A percentile compares a stretch with the other conserved stretches of the same genome.
Evolutionary conservation across 1,284 basidiomycete genomes (phyloP).

Genomic region (Microbotryum intermedium): DNA sequence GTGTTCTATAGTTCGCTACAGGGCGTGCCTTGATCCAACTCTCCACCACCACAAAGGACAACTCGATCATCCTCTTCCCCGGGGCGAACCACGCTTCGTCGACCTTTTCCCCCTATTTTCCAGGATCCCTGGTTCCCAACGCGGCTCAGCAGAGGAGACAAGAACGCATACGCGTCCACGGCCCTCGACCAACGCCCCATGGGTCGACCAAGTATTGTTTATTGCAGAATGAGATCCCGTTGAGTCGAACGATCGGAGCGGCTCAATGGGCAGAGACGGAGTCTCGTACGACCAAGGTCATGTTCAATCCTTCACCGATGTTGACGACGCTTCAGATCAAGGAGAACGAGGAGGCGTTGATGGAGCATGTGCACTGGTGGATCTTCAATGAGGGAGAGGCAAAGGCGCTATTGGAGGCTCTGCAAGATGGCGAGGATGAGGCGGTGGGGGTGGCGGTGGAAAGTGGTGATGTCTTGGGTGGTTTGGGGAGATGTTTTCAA

Average conservation of each 20-base stretch:
- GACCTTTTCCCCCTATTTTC: not conserved
- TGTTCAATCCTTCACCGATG: constrained; percentile 54
- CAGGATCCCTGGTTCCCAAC: no score
- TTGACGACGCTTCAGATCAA: constrained; percentile 40
- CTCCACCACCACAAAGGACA: constrained; percentile 43
- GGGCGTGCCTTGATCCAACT: constrained; percentile 46
- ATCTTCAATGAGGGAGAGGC: constrained; percentile 50
- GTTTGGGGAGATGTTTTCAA: not conserved
- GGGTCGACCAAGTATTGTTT: no score
- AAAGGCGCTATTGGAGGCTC: constrained; percentile 31
- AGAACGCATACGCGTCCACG: not conserved
- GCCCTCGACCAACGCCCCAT: not conserved
- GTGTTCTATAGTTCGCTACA: constrained; percentile 31
- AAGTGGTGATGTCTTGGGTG: not conserved
- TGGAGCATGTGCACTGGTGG: constrained; percentile 45
- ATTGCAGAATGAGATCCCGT: constrained; percentile 52
- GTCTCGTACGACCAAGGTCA: constrained; percentile 43
- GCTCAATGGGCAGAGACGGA: no score
- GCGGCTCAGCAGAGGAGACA: no score
- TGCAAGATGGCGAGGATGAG: not conserved
- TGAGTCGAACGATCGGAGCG: no score
- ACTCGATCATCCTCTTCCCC: constrained; percentile 32
- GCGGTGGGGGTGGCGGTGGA: not conserved
- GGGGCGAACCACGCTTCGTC: constrained; percentile 23
- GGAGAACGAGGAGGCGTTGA: constrained; percentile 42